Conservation (phyloP, 352 stramenopile species). For the Elongisporangium anandrum region DNA sequence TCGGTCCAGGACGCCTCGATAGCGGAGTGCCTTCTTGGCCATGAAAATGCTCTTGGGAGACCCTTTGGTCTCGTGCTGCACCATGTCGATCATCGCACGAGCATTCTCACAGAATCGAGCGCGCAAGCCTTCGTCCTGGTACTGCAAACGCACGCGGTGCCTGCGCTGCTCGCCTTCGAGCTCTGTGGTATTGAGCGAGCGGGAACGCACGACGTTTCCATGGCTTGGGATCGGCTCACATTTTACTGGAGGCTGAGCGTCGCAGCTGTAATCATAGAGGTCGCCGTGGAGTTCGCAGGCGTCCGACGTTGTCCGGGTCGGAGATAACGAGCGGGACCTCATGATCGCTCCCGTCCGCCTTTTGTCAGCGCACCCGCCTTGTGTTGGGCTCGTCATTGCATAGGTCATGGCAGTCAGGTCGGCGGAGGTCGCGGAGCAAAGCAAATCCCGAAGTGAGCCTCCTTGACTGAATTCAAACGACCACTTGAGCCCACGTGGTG, state of each 20-base stretch:
- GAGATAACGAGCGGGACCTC: not conserved
- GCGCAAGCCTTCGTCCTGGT: constrained; percentile 7
- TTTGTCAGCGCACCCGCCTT: not conserved
- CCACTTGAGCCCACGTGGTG: not conserved
- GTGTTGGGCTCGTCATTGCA: not conserved
- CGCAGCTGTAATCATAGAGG: not conserved
- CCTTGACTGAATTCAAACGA: not conserved
- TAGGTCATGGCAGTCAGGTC: not conserved
- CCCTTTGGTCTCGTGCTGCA: constrained; percentile 2
- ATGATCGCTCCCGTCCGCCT: not conserved
- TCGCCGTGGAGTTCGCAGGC: not conserved
- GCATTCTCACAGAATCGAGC: constrained; percentile 9
- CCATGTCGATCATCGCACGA: constrained; percentile 3
- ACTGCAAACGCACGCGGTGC: constrained; percentile 4
- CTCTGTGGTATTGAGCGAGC: not conserved
- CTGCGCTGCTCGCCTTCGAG: not conserved
- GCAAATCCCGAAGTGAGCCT: not conserved
- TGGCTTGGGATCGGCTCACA: not conserved
- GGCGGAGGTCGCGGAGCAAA: not conserved
- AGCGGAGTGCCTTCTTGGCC: constrained; percentile 13
- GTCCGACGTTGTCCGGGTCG: not conserved
- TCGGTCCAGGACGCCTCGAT: constrained; percentile 7
- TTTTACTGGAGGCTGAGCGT: not conserved
- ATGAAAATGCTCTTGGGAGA: constrained; percentile 4
- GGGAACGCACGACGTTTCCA: not conserved